Evolutionary conservation across 306 rosid species (phyloP), one percentile per base, ranked within the genome.

Genomic region (Abrus pulchellus): DNA sequence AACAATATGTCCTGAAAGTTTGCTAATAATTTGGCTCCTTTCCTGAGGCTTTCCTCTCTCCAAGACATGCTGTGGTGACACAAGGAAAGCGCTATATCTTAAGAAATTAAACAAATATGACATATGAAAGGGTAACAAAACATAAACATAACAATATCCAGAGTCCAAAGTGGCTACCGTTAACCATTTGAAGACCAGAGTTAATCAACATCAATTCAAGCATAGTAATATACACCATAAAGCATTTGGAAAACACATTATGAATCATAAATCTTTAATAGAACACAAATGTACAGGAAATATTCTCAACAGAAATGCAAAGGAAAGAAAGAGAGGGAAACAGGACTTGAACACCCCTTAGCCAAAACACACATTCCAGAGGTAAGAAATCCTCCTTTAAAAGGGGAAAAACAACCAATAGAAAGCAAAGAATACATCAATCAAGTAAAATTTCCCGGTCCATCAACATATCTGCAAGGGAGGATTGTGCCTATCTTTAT

Each of bases 11-110:
- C 92, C 90, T 13, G 72, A 32, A 80, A 92, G 76, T 83, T 86
- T 88, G 77, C 78, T 82, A 57, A 92, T 88, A 30, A 92, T 92
- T 84, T 87, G 86, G 61, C 89, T 83, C 78, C 94, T 86, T 82
- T 90, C 91, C 38, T 75, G 81, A 60, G 80, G 72, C 84, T 77
- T 92, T 76, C 97, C 94, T 62, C 86, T 56, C 81, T 88, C 88
- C 80, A 92, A 75, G 68, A 88, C 90, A 88, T 92, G 92, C 97
- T 92, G 92, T 61, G 67, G 57, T 59, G 48, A 57, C 83, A 79
- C 2, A 76, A 64, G 8, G 29, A 64, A 65, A 52, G 33, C 30
- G 52, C 47, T 40, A 61, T 32, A 34, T n/a, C 41, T 32, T 28
- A 29, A 14, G 59, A 79, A 44, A 49, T 34, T 2, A 34, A 66